These are phyloP conservation scores for Entomophthora muscae DNA, from an alignment of 371 early-diverging fungal species.

Conservation along the genomic window DNA sequence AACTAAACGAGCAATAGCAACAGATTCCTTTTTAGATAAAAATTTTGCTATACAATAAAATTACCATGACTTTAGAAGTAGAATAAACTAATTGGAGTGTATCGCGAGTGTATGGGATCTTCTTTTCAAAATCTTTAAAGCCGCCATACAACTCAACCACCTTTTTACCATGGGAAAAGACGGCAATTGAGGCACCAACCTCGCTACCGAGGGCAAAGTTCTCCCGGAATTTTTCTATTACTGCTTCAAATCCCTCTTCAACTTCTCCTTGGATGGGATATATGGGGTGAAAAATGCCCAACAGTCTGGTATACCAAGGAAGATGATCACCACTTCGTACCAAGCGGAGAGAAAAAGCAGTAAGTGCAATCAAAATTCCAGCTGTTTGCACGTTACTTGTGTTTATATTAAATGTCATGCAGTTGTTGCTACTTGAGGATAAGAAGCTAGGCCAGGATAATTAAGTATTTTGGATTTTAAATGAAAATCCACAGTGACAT, in stretches of 20 bases:
- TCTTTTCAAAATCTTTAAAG: constrained; percentile 23
- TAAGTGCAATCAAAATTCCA: no score
- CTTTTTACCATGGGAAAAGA: constrained; percentile 29
- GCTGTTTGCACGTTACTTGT: no score
- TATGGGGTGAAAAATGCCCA: neutral
- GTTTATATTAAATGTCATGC: no score
- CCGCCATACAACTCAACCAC: constrained; percentile 48
- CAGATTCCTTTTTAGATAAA: neutral
- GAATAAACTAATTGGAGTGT: constrained; percentile 49
- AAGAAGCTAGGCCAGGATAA: no score
- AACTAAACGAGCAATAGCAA: constrained; percentile 38
- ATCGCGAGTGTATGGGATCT: constrained; percentile 22
- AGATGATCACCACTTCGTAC: neutral
- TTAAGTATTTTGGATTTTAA: no score
- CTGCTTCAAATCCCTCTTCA: neutral
- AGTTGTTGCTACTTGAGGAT: no score
- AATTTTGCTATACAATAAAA: neutral
- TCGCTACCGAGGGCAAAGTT: constrained; percentile 17
- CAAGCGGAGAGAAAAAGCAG: no score
- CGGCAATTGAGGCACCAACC: constrained; percentile 29
- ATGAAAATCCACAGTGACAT: no score
- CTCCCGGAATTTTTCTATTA: constrained; percentile 2
- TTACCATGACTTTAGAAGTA: constrained; percentile 27
- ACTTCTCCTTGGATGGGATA: neutral
- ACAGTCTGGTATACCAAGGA: constrained; percentile 4